Evolutionary conservation across 1,284 basidiomycete species (phyloP), one percentile per base, ranked within the genome.

Genomic region (Marasmius oreades): DNA sequence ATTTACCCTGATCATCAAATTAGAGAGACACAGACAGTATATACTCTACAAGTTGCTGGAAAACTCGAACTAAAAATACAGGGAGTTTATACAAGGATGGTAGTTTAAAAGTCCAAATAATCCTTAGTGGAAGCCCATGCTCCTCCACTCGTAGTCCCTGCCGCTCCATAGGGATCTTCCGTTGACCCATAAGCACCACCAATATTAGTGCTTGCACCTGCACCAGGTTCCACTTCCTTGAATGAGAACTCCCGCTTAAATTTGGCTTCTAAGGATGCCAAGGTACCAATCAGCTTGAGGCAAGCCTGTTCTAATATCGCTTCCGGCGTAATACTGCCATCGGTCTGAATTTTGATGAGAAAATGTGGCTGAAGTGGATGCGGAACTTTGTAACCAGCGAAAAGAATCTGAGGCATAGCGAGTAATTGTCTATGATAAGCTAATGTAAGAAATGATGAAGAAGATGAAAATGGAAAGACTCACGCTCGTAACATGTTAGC

Each of bases 301-400:
- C 92, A 93, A 0, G 94, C 93, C 59, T 88, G 80, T 68, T 95
- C 91, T 39, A 99, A 83, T 18, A 89, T 86, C 46, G 86, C 87
- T 59, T 91, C 82, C 0, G 96, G 95, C 20, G 95, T 92, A 50
- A 88, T 70, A 0, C 83, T 80, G 23, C 95, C 95, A 72, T 98
- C 94, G 1, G 95, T 98, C 73, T 98, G 96, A 59, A 98, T 87
- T 71, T 97, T 98, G 72, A 99, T 82, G 39, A 91, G 79, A 72
- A 98, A 96, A 66, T 94, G 84, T 7, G 96, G 95, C 62, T 98
- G 93, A 18, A 98, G 84, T 1, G 97, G 96, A 67, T 98, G 96
- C 0, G 96, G 95, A 37, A 96, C 93, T 77, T 95, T 95, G 85
- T 98, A 98, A 0, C 96, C 96, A 2, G 95, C 95, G 69, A 99